Evolutionary conservation across 441 rosid species (phyloP).

Genomic region (Melastoma candidum): DNA sequence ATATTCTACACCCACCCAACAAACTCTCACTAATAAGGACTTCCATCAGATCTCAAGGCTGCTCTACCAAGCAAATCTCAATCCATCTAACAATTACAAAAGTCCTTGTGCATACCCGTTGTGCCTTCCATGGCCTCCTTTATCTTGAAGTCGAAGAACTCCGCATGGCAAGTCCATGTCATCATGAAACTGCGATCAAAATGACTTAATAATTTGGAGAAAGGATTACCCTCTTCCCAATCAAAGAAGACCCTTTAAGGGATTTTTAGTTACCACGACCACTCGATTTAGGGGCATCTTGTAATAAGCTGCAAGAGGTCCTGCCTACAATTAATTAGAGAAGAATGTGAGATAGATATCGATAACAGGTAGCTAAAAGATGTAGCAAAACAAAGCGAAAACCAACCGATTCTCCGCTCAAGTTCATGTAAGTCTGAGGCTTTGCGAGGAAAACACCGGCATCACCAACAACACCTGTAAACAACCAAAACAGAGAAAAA

Average conservation of each 20-base stretch:
- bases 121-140: slow-evolving; percentile 83
- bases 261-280: slow-evolving; percentile 48
- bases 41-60: too few relatives aligned
- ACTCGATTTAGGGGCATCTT: slow-evolving; percentile 82
- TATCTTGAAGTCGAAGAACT: slow-evolving; percentile 74
- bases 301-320: slow-evolving; percentile 89
- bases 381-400: background rate
- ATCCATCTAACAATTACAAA: background rate
- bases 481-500: background rate
- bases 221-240: background rate
- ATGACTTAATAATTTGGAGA: slow-evolving; percentile 3
- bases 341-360: slow-evolving; percentile 1
- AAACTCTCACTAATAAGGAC: too few relatives aligned
- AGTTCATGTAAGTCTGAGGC: slow-evolving; percentile 94
- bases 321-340: slow-evolving; percentile 34
- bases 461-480: slow-evolving; percentile 57
- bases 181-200: slow-evolving; percentile 56
- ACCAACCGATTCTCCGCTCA: slow-evolving; percentile 91
- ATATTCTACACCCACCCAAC: too few relatives aligned
- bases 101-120: slow-evolving; percentile 46
- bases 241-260: slow-evolving; percentile 4
- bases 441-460: slow-evolving; percentile 67
- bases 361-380: background rate
- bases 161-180: slow-evolving; percentile 81
- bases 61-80: too few relatives aligned